phyloP scores from a whole-genome alignment of 352 stramenopile species.

The Phytophthora crassamura region DNA sequence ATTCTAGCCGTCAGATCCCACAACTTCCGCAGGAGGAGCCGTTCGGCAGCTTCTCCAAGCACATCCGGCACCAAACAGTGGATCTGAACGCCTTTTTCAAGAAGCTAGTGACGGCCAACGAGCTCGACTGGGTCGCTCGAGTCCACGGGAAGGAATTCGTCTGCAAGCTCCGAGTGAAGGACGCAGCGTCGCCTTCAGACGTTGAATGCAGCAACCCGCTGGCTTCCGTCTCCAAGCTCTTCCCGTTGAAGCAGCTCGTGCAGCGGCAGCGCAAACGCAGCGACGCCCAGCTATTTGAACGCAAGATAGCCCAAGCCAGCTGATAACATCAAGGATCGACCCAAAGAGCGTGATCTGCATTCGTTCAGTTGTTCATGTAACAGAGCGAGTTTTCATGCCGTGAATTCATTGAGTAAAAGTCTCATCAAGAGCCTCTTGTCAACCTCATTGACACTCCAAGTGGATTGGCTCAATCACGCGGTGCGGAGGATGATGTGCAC shows the following conservation, averaged over 20 bases:
- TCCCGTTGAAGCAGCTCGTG: constrained; percentile 11
- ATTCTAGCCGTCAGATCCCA: constrained; percentile 39
- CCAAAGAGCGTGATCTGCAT: neutral
- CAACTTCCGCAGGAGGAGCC: constrained; percentile 63
- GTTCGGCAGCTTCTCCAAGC: constrained; percentile 64
- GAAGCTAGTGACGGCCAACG: constrained; percentile 51
- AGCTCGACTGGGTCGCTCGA: constrained; percentile 56
- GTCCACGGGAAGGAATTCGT: constrained; percentile 20
- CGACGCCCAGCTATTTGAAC: constrained; percentile 4
- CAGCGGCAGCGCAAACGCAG: constrained; percentile 12
- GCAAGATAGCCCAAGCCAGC: constrained; percentile 16
- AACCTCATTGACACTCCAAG: neutral
- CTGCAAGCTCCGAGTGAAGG: constrained; percentile 10
- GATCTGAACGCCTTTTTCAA: constrained; percentile 65
- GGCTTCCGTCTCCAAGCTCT: constrained; percentile 10
- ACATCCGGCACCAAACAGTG: constrained; percentile 52
- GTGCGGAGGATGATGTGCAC: constrained; percentile 97
- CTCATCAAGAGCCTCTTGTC: neutral
- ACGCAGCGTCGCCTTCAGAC: neutral
- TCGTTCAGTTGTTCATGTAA: constrained; percentile 12
- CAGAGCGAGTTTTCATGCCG: constrained; percentile 15
- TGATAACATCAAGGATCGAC: neutral
- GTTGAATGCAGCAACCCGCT: neutral
- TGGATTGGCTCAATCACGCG: constrained; percentile 41
- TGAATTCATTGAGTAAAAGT: neutral